These are phyloP conservation scores for Umbelopsis sp. DNA, from an alignment of 371 early-diverging fungal genomes.

Conservation along the genomic window DNA sequence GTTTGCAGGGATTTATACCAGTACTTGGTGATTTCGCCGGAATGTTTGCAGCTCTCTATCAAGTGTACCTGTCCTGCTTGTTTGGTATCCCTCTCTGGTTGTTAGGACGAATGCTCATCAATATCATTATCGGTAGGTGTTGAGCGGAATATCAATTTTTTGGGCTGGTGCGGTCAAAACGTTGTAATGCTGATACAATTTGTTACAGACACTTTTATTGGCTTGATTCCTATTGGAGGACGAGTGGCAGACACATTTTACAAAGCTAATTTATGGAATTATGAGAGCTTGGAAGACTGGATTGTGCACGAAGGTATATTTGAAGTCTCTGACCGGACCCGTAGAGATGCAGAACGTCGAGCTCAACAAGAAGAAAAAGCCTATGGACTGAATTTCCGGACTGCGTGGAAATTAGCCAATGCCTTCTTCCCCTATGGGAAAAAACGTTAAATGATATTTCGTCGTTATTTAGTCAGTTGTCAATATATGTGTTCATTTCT, in stretches of 20 bases:
- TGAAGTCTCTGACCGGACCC: constrained; percentile 12
- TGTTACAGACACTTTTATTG: constrained; percentile 35
- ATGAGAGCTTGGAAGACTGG: constrained; percentile 35
- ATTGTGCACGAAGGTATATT: constrained; percentile 13
- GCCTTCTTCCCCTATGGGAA: constrained; percentile 3
- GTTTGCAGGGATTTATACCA: constrained; percentile 43
- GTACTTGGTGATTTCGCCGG: constrained; percentile 41
- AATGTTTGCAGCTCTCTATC: constrained; percentile 35
- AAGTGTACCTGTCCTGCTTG: constrained; percentile 42
- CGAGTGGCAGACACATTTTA: constrained; percentile 44
- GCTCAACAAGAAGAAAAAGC: constrained; percentile 6
- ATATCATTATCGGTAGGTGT: constrained; percentile 34
- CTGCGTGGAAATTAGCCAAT: constrained; percentile 3
- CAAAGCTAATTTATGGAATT: constrained; percentile 51
- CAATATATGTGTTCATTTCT: no score
- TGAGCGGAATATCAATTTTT: neutral
- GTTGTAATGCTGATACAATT: neutral
- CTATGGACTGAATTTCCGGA: constrained; percentile 11
- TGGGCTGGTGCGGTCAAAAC: neutral
- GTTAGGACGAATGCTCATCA: constrained; percentile 39
- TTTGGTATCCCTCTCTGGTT: constrained; percentile 54
- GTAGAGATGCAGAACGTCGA: neutral
- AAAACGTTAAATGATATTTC: neutral
- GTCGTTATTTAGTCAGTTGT: no score
- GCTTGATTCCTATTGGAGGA: constrained; percentile 39